Evolutionary conservation across 2,329 filamentous ascomycete genomes (phyloP).

Genomic region (Aspergillus bombycis): DNA sequence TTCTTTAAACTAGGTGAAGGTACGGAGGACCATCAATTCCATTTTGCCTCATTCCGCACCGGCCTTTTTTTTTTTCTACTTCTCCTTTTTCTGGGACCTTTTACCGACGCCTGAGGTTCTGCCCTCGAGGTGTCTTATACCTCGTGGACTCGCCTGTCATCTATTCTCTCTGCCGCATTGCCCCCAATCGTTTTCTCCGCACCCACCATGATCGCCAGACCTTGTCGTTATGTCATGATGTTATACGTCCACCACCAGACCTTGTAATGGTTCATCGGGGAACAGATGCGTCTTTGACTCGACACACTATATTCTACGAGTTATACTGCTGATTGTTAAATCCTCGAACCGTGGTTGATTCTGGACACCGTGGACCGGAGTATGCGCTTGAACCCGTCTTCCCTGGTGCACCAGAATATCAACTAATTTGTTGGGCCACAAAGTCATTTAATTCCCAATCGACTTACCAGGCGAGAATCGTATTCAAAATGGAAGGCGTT

Average conservation of each 20-base stretch:
- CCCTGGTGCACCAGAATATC: background rate
- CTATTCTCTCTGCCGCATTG: conserved; percentile 1
- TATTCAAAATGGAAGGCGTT: conserved; percentile 72
- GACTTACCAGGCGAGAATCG: background rate
- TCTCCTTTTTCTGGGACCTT: background rate
- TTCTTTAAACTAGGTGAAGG: background rate
- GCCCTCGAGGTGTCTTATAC: background rate
- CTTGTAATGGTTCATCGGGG: conserved; percentile 13
- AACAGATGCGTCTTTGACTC: conserved; percentile 5
- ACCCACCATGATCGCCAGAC: conserved; percentile 22
- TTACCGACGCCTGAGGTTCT: background rate
- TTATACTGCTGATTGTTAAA: background rate
- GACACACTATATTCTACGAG: background rate
- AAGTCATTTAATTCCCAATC: background rate
- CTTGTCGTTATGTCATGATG: conserved; percentile 23
- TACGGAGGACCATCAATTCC: background rate
- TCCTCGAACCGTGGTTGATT: background rate
- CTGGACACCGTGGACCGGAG: background rate
- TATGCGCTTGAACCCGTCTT: conserved; percentile 1
- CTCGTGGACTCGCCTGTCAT: conserved; percentile 3
- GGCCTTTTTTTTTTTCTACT: background rate
- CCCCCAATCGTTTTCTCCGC: background rate
- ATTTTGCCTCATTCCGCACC: conserved; percentile 2
- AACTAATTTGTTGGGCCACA: background rate
- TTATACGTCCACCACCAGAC: conserved; percentile 15